Conservation (phyloP, 2,329 filamentous ascomycete species). For the Aspergillus caelatus region DNA sequence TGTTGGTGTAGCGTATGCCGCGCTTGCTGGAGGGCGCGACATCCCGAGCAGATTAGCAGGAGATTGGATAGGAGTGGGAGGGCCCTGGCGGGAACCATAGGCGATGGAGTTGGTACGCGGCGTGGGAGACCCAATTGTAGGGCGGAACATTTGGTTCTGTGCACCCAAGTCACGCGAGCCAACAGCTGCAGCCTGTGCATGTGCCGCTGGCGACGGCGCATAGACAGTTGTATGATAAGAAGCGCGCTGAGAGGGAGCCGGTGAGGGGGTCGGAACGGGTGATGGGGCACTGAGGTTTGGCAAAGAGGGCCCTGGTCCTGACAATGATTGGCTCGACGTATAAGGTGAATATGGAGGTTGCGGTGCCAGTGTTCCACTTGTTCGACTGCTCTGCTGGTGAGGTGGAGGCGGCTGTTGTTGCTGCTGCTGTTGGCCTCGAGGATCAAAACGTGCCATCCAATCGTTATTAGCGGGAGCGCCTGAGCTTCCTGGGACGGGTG, state of each 20-base stretch:
- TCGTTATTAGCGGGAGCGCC: conserved; percentile 37
- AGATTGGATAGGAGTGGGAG: conserved; percentile 34
- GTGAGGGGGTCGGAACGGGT: conserved; percentile 38
- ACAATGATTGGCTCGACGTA: conserved; percentile 26
- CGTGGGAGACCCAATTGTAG: conserved; percentile 33
- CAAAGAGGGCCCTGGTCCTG: conserved; percentile 25
- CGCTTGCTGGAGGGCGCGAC: conserved; percentile 27
- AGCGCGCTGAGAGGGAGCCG: conserved; percentile 32
- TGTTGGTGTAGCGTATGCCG: conserved; percentile 31
- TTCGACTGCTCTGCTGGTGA: conserved; percentile 26
- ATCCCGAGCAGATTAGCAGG: conserved; percentile 33
- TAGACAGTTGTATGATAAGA: conserved; percentile 33
- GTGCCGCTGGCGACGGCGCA: conserved; percentile 30
- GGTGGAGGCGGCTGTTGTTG: conserved; percentile 27
- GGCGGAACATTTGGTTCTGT: conserved; percentile 29
- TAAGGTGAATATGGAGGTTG: conserved; percentile 36
- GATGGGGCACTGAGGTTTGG: conserved; percentile 35
- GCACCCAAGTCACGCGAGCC: conserved; percentile 35
- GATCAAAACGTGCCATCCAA: conserved; percentile 48
- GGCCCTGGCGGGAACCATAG: conserved; percentile 37
- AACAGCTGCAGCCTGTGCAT: conserved; percentile 25
- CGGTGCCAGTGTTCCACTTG: conserved; percentile 24
- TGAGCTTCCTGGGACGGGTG: conserved; percentile 27
- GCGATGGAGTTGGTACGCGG: conserved; percentile 30
- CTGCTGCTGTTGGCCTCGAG: conserved; percentile 36